These are phyloP conservation scores for Byssochlamys sp. DNA, from an alignment of 2,329 filamentous ascomycete species.

Conservation along the genomic window DNA sequence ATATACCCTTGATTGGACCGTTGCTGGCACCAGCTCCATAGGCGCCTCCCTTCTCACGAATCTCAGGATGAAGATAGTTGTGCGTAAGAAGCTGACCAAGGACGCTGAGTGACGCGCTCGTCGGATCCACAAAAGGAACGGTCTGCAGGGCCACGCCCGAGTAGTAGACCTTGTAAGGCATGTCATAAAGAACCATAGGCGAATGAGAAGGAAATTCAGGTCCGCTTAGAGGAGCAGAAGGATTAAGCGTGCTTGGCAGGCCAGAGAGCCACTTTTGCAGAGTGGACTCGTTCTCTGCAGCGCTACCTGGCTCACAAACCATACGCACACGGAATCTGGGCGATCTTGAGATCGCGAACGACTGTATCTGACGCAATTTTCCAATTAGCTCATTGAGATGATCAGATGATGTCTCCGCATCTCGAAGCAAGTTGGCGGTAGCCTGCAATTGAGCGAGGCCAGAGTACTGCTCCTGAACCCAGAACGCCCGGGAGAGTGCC, in stretches of 20 bases:
- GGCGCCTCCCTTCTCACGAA: conserved; percentile 91
- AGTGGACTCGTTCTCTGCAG: conserved; percentile 58
- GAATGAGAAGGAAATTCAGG: conserved; percentile 29
- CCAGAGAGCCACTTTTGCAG: conserved; percentile 61
- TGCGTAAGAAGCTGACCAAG: conserved; percentile 87
- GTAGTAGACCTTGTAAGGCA: conserved; percentile 97
- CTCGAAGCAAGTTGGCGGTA: conserved; percentile 60
- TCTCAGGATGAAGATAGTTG: conserved; percentile 93
- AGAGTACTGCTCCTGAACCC: conserved; percentile 70
- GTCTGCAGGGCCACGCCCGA: conserved; percentile 74
- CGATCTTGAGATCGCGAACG: conserved; percentile 60
- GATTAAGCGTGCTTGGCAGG: conserved; percentile 41
- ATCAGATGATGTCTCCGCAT: conserved; percentile 60
- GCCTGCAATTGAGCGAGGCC: conserved; percentile 86
- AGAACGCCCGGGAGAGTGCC: conserved; percentile 61
- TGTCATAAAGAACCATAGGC: conserved; percentile 73
- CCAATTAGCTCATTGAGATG: conserved; percentile 64
- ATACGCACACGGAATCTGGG: conserved; percentile 66
- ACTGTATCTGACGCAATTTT: conserved; percentile 78
- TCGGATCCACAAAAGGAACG: conserved; percentile 66
- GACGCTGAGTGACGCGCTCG: conserved; percentile 73
- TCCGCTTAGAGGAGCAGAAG: conserved; percentile 23
- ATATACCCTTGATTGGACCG: conserved; percentile 68
- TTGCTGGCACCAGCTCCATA: conserved; percentile 88
- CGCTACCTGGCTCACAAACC: conserved; percentile 71